Evolutionary conservation across 306 rosid genomes (phyloP), one percentile per base, ranked within the genome.

Genomic region (Oemleria cerasiformis): DNA sequence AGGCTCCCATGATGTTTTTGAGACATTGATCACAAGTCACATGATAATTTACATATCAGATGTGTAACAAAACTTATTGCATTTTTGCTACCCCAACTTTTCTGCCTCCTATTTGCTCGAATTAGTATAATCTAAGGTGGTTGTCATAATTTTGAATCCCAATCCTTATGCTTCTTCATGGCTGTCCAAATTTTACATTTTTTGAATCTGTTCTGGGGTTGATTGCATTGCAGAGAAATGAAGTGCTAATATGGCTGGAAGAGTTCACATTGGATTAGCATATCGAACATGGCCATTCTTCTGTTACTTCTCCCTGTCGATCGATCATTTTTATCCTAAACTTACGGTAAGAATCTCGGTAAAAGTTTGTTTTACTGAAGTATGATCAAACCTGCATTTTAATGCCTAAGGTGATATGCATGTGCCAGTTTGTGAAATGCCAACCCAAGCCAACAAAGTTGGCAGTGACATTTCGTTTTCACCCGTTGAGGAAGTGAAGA

Each of bases 241-340:
- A 94, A 82, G 92, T 91, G 73, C 85, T 89, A 34, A 82, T 89
- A 77, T 87, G 98, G 97, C 84, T 94, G 5, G 89, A 94, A 68
- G 92, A 86, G 67, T 94, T 91, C 76, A 73, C 84, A 19, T 65
- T 91, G 91, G 96, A 87, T 69, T 84, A 90, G 84, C 30, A 45
- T 42, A 49, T 64, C 45, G 17, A 43, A 13, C 64, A 49, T 12
- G 67, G 54, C 73, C 45, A 0, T 54, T 39, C 51, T 71, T 74
- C 19, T 14, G 19, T 65, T 42, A 55, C 41, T 30, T 70, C 21
- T 9, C 34, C 74, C 21, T 11, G 3, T 44, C 10, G 38, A 43
- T 44, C 10, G 38, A 25, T 25, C n/a, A 70, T 25, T 42, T 25
- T 25, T 42, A 65, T 10, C 65, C 44, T 30, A 30, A 30, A 30